Evolutionary conservation across 345 rosid genomes (phyloP).

Genomic region (Euphorbia lathyris): DNA sequence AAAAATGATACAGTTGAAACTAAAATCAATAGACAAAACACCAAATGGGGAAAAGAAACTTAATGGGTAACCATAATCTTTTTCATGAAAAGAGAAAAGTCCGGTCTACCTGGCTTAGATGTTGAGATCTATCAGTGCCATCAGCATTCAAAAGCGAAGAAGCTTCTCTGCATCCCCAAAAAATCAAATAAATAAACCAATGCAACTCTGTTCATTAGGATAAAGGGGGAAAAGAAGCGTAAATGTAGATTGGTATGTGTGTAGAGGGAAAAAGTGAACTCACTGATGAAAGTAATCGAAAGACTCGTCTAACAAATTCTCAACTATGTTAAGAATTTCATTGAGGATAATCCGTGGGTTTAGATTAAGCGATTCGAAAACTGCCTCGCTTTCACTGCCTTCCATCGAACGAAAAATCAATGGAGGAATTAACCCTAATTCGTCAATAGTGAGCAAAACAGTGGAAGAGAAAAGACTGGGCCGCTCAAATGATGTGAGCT

Average conservation of each 20-base stretch:
- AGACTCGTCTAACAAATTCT: slow-evolving; percentile 58
- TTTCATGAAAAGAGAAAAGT: background rate
- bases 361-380: slow-evolving; percentile 57
- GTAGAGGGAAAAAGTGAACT: slow-evolving; percentile 10
- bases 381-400: slow-evolving; percentile 59
- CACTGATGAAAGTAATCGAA: slow-evolving; percentile 58
- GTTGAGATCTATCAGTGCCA: slow-evolving; percentile 43
- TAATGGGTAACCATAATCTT: background rate
- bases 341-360: slow-evolving; percentile 76
- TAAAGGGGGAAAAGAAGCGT: background rate
- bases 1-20: background rate
- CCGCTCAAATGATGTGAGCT: background rate
- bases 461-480: background rate
- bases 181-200: background rate
- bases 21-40: background rate
- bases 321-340: slow-evolving; percentile 64
- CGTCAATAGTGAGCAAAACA: background rate
- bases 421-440: background rate
- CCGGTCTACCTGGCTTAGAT: slow-evolving; percentile 47
- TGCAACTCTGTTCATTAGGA: background rate
- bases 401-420: slow-evolving; percentile 44
- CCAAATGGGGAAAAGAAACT: background rate
- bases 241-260: background rate
- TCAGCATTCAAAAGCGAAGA: slow-evolving; percentile 40
- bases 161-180: slow-evolving; percentile 51